phyloP scores from a whole-genome alignment of 179 eudicot genomes.

The Pouteria campechiana region DNA sequence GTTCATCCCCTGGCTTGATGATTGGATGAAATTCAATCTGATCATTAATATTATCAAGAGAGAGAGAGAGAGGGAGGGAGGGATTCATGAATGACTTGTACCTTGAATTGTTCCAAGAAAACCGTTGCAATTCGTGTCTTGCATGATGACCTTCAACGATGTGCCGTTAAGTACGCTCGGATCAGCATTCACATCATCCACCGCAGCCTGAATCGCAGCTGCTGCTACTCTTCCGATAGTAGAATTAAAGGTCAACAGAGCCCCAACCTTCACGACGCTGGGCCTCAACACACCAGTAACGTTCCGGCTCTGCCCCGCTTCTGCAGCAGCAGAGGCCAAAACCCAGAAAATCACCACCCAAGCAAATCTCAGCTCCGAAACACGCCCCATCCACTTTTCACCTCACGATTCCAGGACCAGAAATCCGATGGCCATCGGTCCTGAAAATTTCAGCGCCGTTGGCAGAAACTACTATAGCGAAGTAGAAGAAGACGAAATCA shows the following conservation, averaged over 20 bases:
- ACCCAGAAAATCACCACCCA: no score
- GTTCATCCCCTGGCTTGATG: no score
- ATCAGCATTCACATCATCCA: constrained; percentile 22
- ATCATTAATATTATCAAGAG: background rate
- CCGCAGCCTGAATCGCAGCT: constrained; percentile 24
- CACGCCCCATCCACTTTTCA: no score
- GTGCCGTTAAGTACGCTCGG: constrained; percentile 25
- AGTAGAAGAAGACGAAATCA: no score
- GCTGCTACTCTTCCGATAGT: constrained; percentile 26
- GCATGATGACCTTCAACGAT: constrained; percentile 13
- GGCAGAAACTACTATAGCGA: no score
- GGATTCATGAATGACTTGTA: background rate
- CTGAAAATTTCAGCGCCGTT: no score
- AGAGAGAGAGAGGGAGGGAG: background rate
- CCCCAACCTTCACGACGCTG: constrained; percentile 24
- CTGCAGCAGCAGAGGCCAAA: no score
- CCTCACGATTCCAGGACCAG: no score
- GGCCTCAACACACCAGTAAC: no score
- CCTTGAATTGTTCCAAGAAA: constrained; percentile 26
- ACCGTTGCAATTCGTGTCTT: constrained; percentile 25
- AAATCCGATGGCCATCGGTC: no score
- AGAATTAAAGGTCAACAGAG: constrained; percentile 22
- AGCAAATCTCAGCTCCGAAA: no score
- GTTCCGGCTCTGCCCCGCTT: no score
- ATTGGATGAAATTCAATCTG: background rate